Evolutionary conservation across 2,329 filamentous ascomycete species (phyloP), one percentile per base, ranked within the genome.

Genomic region (Knufia fluminis): DNA sequence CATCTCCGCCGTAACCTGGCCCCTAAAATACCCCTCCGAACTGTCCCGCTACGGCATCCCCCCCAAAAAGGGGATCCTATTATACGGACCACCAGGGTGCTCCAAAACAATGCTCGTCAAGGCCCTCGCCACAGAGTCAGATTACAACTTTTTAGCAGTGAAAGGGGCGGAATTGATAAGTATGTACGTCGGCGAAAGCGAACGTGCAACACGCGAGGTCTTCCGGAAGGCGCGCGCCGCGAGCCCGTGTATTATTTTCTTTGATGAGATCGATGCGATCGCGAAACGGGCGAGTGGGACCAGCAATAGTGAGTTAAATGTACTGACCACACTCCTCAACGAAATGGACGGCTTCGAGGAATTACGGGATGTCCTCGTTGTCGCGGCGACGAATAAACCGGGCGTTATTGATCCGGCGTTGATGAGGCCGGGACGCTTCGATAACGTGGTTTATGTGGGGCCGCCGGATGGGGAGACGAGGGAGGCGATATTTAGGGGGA

Each of bases 101-200:
- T 94, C 89, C 55, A 97, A 97, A 69, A 97, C 91, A 0, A 79
- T 96, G 64, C 88, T 82, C 0, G 91, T 91, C 0, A 89, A 94
- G 64, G 91, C 91, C 23, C 79, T 94, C 58, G 91, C 91, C 14
- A 94, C 88, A 4, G 89, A 94, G 65, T 87, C 86, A 24, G 85
- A 85, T 3, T 83, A 94, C 67, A 96, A 96, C 65, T 96, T 96
- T 72, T 83, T 96, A 62, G 85, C 89, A 7, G 86, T 97, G 57
- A 95, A 96, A 68, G 91, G 89, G 22, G 88, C 88, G 31, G 91
- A 96, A 67, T 78, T 96, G 10, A 81, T 95, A 52, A 94, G 89
- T 68, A 95, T 94, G 86, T 97, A 96, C 66, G 90, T 97, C 16
- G 91, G 91, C 53, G 91, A 97, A 66, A 91, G 89, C 1, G 91